Evolutionary conservation across 2,329 filamentous ascomycete genomes (phyloP).

Genomic region (Cytospora chrysosperma): DNA sequence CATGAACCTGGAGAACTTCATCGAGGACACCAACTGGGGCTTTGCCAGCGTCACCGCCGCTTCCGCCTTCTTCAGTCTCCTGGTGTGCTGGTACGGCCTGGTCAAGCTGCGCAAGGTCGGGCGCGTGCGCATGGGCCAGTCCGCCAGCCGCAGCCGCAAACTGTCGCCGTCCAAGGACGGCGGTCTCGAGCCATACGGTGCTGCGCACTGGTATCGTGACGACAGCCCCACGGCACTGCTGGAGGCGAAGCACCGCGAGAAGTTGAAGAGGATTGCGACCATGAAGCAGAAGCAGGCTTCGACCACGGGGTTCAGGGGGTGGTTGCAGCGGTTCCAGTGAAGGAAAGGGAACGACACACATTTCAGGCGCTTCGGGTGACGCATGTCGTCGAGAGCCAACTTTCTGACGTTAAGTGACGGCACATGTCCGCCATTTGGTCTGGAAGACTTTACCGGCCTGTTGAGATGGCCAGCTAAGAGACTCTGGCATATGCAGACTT

Average conservation of each 20-base stretch:
- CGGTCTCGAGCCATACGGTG: slow-evolving; percentile 12
- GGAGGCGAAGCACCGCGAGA: slow-evolving; percentile 55
- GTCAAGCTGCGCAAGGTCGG: slow-evolving; percentile 81
- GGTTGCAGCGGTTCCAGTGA: slow-evolving; percentile 24
- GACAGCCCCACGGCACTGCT: slow-evolving; percentile 51
- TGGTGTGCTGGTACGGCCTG: slow-evolving; percentile 83
- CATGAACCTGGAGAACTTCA: slow-evolving; percentile 99
- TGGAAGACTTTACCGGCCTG: background rate
- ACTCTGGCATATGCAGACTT: background rate
- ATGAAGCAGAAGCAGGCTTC: slow-evolving; percentile 38
- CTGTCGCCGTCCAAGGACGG: slow-evolving; percentile 2
- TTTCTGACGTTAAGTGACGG: background rate
- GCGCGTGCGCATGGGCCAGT: slow-evolving; percentile 70
- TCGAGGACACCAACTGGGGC: slow-evolving; percentile 88
- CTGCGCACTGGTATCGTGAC: slow-evolving; percentile 44
- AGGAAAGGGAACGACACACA: background rate
- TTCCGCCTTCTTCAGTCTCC: slow-evolving; percentile 69
- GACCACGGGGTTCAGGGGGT: slow-evolving; percentile 35
- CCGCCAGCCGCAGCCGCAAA: slow-evolving; percentile 15
- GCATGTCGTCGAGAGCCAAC: background rate
- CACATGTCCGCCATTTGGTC: background rate
- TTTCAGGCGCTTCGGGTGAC: background rate
- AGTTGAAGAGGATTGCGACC: slow-evolving; percentile 51
- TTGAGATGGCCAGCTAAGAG: background rate
- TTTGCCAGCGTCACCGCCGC: slow-evolving; percentile 73